Conservation (phyloP, 805 yeast genomes). For the Jamesozyma lodderae region DNA sequence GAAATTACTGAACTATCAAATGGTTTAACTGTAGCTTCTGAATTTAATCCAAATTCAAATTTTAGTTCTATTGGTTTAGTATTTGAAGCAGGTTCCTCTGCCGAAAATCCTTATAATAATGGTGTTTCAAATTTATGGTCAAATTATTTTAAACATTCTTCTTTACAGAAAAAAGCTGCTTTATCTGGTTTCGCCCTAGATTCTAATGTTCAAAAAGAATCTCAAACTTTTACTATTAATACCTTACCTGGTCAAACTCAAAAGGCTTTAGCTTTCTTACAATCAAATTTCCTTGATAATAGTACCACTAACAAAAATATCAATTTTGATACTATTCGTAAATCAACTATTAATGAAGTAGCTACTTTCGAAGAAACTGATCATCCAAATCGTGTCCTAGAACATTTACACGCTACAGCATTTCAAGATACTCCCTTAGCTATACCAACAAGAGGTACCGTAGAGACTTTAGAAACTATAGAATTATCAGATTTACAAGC, state of each 20-base stretch:
- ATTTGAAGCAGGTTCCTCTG: conserved; percentile 68
- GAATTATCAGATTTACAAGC: conserved; percentile 48
- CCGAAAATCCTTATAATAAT: conserved; percentile 73
- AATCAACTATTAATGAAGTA: conserved; percentile 38
- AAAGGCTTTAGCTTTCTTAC: conserved; percentile 45
- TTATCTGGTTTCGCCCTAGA: conserved; percentile 49
- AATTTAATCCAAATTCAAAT: conserved; percentile 40
- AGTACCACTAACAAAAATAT: conserved; percentile 33
- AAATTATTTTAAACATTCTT: conserved; percentile 35
- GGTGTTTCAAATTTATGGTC: conserved; percentile 67
- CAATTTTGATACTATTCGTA: conserved; percentile 41
- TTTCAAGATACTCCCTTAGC: conserved; percentile 80
- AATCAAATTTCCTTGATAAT: conserved; percentile 27
- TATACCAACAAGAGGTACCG: conserved; percentile 68
- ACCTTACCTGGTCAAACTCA: conserved; percentile 38
- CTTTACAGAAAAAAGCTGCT: conserved; percentile 25
- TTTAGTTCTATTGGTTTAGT: conserved; percentile 61
- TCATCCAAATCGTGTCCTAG: conserved; percentile 47
- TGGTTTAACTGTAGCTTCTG: conserved; percentile 69
- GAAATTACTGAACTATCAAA: conserved; percentile 63
- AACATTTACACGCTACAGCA: conserved; percentile 75
- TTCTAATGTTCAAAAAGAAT: conserved; percentile 51
- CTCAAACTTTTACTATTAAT: conserved; percentile 52
- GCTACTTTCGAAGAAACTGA: conserved; percentile 48
- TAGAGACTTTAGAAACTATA: conserved; percentile 51